phyloP scores from a whole-genome alignment of 1,284 basidiomycete species.

The Cutaneotrichosporon sp. region DNA sequence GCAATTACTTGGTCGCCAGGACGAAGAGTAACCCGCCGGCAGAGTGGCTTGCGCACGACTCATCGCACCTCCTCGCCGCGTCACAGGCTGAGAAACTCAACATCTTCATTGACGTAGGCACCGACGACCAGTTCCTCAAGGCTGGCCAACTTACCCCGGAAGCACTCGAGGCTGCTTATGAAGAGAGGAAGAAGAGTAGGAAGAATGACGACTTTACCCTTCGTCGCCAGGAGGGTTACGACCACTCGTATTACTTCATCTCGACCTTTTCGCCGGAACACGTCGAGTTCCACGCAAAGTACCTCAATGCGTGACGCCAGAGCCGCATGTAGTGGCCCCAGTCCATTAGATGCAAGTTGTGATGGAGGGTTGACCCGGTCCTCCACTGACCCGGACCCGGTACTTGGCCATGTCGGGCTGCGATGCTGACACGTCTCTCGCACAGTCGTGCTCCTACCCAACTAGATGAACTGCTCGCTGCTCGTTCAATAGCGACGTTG shows the following conservation, averaged over 20 bases:
- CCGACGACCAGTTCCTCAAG: conserved; percentile 81
- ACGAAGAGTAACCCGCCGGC: conserved; percentile 55
- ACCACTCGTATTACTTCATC: conserved; percentile 86
- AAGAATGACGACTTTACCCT: conserved; percentile 75
- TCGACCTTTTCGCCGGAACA: conserved; percentile 65
- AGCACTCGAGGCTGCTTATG: conserved; percentile 62
- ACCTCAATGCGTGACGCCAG: conserved; percentile 44
- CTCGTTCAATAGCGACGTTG: too few species aligned
- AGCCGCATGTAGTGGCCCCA: not conserved
- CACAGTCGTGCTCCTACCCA: too few species aligned
- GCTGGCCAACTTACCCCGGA: conserved; percentile 85
- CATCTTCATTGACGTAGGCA: conserved; percentile 83
- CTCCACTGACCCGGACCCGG: too few species aligned
- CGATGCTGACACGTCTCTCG: too few species aligned
- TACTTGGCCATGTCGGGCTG: too few species aligned
- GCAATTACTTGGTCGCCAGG: conserved; percentile 66
- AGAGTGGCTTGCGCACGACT: conserved; percentile 65
- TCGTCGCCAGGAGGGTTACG: conserved; percentile 81
- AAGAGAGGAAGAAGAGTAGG: conserved; percentile 62
- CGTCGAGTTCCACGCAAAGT: conserved; percentile 56
- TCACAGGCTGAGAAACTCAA: conserved; percentile 60
- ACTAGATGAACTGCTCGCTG: too few species aligned
- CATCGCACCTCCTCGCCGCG: conserved; percentile 74
- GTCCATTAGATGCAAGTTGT: too few species aligned
- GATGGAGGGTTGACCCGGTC: too few species aligned